Percentiles rank a stretch among this genome's conserved stretches.
Conservation (phyloP, 345 rosid genomes). For the Lepidium sativum region DNA sequence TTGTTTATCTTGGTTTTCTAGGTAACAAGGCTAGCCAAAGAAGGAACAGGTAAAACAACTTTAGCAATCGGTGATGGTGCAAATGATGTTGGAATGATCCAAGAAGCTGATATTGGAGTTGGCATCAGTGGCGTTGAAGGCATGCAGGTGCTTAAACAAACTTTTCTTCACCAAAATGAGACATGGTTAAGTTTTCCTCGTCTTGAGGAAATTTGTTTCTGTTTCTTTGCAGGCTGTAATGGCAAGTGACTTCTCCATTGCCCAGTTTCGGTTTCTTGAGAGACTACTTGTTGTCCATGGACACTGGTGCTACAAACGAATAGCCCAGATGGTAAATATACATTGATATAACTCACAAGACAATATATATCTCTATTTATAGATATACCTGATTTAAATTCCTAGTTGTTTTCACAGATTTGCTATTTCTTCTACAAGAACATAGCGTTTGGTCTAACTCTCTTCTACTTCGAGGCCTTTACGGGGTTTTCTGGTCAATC, state of each 20-base stretch:
- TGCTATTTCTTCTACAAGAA: slow-evolving; percentile 77
- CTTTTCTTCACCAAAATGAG: neutral
- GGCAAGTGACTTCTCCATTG: slow-evolving; percentile 79
- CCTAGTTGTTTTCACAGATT: slow-evolving; percentile 33
- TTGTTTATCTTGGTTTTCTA: slow-evolving; percentile 16
- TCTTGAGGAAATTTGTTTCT: neutral
- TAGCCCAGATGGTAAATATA: slow-evolving; percentile 61
- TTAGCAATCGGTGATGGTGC: slow-evolving; percentile 98
- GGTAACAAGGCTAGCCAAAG: slow-evolving; percentile 65
- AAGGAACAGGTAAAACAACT: slow-evolving; percentile 57
- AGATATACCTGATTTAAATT: slow-evolving; percentile 5
- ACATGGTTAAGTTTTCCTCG: neutral
- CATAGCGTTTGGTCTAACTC: slow-evolving; percentile 66
- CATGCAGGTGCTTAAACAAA: slow-evolving; percentile 53
- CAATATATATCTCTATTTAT: neutral
- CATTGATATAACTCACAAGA: slow-evolving; percentile 3
- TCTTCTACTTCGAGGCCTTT: slow-evolving; percentile 64
- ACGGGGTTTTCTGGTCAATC: slow-evolving; percentile 63
- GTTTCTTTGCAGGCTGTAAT: slow-evolving; percentile 54
- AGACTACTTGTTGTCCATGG: slow-evolving; percentile 72
- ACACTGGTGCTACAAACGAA: slow-evolving; percentile 75
- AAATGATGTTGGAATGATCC: slow-evolving; percentile 99
- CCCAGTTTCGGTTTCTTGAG: slow-evolving; percentile 67
- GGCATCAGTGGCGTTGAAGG: slow-evolving; percentile 92
- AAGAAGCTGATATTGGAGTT: slow-evolving; percentile 95